phyloP scores from a whole-genome alignment of 2,329 filamentous ascomycete species.

The Ophiobolus disseminans region DNA sequence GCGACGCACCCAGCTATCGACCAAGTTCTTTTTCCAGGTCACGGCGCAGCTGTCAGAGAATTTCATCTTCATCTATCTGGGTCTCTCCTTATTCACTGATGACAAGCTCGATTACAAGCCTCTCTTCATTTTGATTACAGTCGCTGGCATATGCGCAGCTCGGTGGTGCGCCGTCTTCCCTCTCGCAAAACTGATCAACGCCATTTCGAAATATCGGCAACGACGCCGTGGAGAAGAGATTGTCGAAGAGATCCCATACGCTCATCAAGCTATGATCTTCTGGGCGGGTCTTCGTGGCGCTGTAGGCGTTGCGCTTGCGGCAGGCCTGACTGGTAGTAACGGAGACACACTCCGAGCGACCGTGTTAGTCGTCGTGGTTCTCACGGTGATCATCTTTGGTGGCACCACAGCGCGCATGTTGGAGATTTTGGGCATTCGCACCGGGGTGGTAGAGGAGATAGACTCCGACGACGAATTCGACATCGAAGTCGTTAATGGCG shows the following conservation, averaged over 20 bases:
- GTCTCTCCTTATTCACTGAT: conserved; percentile 92
- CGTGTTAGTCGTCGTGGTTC: conserved; percentile 94
- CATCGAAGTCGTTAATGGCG: conserved; percentile 75
- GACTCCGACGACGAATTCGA: conserved; percentile 99
- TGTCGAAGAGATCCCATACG: conserved; percentile 83
- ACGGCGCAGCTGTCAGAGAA: conserved; percentile 96
- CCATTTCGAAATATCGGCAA: conserved; percentile 86
- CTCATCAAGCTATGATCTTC: conserved; percentile 99
- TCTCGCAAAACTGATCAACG: conserved; percentile 87
- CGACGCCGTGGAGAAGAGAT: conserved; percentile 73
- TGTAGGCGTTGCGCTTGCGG: conserved; percentile 92
- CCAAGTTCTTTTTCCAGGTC: conserved; percentile 96
- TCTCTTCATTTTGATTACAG: conserved; percentile 90
- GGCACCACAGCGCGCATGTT: conserved; percentile 97
- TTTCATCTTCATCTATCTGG: conserved; percentile 99
- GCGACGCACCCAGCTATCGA: conserved; percentile 92
- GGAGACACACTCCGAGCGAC: conserved; percentile 86
- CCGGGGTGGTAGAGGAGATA: conserved; percentile 93
- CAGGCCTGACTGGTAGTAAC: conserved; percentile 83
- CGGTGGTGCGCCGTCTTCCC: conserved; percentile 96
- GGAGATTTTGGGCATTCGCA: conserved; percentile 95
- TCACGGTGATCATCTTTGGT: conserved; percentile 98
- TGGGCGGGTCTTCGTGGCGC: conserved; percentile 96
- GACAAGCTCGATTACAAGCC: conserved; percentile 88
- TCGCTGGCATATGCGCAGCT: conserved; percentile 88